A percentile compares a stretch with the other conserved stretches of the same genome.
Evolutionary conservation across 1,139 yeast species (phyloP).

Genomic region (Komagataea norvegica): DNA sequence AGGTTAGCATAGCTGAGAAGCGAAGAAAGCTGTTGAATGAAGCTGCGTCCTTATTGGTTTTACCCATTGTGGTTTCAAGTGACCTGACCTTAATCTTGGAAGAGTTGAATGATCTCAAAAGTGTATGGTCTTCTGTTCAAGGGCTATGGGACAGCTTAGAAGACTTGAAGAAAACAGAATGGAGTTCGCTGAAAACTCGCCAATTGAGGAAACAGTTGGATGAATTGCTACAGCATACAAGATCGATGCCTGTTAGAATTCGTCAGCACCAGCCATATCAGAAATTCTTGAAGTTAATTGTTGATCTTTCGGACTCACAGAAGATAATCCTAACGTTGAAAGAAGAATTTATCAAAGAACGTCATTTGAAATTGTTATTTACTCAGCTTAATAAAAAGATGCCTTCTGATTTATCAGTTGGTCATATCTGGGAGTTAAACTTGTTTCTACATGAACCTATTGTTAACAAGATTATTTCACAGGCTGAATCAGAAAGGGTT

Average conservation of each 20-base stretch:
- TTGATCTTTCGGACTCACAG: slow-evolving; percentile 30
- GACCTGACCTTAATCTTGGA: slow-evolving; percentile 34
- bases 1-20: slow-evolving; percentile 23
- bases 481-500: slow-evolving; percentile 70
- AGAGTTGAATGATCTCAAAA: slow-evolving; percentile 54
- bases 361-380: slow-evolving; percentile 68
- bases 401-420: slow-evolving; percentile 36
- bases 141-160: slow-evolving; percentile 50
- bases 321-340: slow-evolving; percentile 33
- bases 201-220: slow-evolving; percentile 49
- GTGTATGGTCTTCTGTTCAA: slow-evolving; percentile 65
- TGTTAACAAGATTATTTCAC: slow-evolving; percentile 48
- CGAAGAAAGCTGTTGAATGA: slow-evolving; percentile 31
- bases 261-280: slow-evolving; percentile 71
- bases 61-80: slow-evolving; percentile 33
- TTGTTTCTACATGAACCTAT: slow-evolving; percentile 41
- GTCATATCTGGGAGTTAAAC: slow-evolving; percentile 59
- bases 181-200: slow-evolving; percentile 50
- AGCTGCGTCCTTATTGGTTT: slow-evolving; percentile 41
- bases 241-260: slow-evolving; percentile 52
- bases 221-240: slow-evolving; percentile 41
- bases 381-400: slow-evolving; percentile 25
- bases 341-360: slow-evolving; percentile 51
- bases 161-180: slow-evolving; percentile 39
- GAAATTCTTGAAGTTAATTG: slow-evolving; percentile 44